phyloP scores from a whole-genome alignment of 2,329 filamentous ascomycete genomes.

The Ceratocystis colombiana region DNA sequence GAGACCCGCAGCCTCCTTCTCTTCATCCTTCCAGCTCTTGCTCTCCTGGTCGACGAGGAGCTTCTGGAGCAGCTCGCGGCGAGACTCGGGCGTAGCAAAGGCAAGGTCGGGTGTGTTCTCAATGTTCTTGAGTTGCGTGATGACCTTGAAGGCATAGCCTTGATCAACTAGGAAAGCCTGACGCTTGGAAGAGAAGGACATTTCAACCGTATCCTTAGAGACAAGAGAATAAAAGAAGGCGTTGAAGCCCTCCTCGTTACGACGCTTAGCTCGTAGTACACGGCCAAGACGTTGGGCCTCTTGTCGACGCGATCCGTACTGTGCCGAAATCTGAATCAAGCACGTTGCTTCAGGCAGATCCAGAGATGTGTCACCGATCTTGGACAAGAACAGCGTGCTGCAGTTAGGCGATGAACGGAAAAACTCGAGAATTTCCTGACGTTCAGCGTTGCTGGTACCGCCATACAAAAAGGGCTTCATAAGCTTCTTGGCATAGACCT shows the following conservation, averaged over 20 bases:
- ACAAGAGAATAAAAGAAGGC: constrained; percentile 98
- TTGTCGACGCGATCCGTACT: constrained; percentile 92
- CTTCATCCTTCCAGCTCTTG: constrained; percentile 26
- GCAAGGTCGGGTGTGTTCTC: constrained; percentile 71
- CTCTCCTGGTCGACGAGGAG: constrained; percentile 76
- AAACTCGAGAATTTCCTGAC: constrained; percentile 78
- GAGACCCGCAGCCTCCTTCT: constrained; percentile 21
- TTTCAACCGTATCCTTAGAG: constrained; percentile 93
- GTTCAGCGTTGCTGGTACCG: constrained; percentile 74
- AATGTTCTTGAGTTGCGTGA: constrained; percentile 87
- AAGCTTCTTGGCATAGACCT: constrained; percentile 73
- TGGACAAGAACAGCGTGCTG: constrained; percentile 90
- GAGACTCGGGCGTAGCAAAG: constrained; percentile 68
- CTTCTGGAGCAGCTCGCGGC: constrained; percentile 76
- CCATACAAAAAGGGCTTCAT: constrained; percentile 87
- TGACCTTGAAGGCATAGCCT: constrained; percentile 97
- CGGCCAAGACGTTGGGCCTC: constrained; percentile 89
- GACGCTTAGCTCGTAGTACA: constrained; percentile 85
- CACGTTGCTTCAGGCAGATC: constrained; percentile 94
- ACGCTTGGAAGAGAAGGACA: constrained; percentile 93
- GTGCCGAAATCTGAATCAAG: constrained; percentile 92
- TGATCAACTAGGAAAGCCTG: constrained; percentile 97
- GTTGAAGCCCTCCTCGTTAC: constrained; percentile 97
- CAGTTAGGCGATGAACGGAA: constrained; percentile 87
- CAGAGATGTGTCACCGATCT: constrained; percentile 96